Base-by-base conservation (phyloP, 495 filamentous ascomycete genomes). In the Penicillium argentinense region DNA sequence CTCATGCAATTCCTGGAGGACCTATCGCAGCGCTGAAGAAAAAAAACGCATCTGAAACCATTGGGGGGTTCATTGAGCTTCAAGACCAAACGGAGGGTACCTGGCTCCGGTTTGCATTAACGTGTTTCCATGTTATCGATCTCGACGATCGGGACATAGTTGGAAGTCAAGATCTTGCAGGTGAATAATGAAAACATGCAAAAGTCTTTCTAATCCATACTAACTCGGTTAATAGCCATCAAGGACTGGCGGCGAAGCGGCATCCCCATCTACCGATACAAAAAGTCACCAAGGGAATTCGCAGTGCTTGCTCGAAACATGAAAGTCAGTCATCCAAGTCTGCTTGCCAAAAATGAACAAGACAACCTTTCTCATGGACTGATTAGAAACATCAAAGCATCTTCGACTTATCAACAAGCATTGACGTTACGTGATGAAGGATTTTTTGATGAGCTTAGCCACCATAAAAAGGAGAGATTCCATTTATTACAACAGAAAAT, bases 41-140 rank as follows among this genome's bases (percentile, higher is more conserved):
- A 1, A 17, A n/a, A 17, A 27, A 18, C 5, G 26, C 6, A 12
- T 23, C 27, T 8, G 41, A 27, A 22, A 43, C 27, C 1, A 14
- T 43, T 43, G 41, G 41, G 18, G 18, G 27, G 2, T 43, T 43
- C 21, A 22, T 43, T 24, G 41, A 43, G 41, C 41, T 33, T 8
- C 26, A 43, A 14, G 13, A 33, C 21, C 24, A 23, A 1, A 14
- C 11, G 9, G 13, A 26, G 2, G 19, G 21, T 16, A 4, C 8
- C 13, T 43, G 41, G 41, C 7, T 21, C 16, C 16, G 3, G 9
- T 32, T 32, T 14, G 41, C 41, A 9, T 13, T 33, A 7, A 33
- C 27, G 4, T 43, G 41, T 24, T 43, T 43, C 17, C 41, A 43
- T 33, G 23, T 27, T 42, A 21, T 42, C 16, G 17, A 28, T 19